phyloP scores from a whole-genome alignment of 2,329 filamentous ascomycete species.

The Bipolaris sorokiniana region DNA sequence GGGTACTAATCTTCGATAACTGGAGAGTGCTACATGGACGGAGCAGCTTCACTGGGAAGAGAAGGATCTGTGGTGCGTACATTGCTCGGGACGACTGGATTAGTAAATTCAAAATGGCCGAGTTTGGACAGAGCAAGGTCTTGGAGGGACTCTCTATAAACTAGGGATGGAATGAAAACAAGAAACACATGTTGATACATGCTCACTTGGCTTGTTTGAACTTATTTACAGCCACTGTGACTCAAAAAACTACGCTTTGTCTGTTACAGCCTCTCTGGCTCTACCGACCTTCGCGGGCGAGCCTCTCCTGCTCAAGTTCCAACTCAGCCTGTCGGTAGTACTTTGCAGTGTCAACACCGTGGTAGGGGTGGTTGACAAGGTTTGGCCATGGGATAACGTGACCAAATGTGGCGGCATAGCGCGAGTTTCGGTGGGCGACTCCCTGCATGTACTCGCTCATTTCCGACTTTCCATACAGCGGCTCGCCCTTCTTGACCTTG shows the following conservation, averaged over 20 bases:
- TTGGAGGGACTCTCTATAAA: constrained; percentile 8
- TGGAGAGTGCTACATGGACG: constrained; percentile 93
- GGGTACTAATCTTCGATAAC: constrained; percentile 90
- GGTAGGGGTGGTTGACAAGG: constrained; percentile 86
- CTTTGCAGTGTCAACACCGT: constrained; percentile 97
- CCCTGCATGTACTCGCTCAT: constrained; percentile 92
- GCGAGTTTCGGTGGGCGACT: constrained; percentile 87
- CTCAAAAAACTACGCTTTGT: constrained; percentile 18
- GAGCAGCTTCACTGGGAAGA: constrained; percentile 78
- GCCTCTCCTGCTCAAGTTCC: constrained; percentile 80
- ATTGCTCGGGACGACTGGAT: constrained; percentile 39
- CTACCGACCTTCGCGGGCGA: constrained; percentile 16
- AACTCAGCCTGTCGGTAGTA: constrained; percentile 96
- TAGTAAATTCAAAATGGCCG: constrained; percentile 31
- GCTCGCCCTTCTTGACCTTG: constrained; percentile 90
- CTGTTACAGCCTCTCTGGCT: constrained; percentile 12
- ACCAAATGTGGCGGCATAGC: constrained; percentile 84
- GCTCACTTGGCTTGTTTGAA: constrained; percentile 21
- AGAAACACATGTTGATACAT: constrained; percentile 41
- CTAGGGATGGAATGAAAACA: not conserved
- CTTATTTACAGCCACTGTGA: constrained; percentile 38
- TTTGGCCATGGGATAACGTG: constrained; percentile 96
- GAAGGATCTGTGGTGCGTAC: constrained; percentile 90
- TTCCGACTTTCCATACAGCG: constrained; percentile 81
- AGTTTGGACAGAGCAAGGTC: constrained; percentile 21